Conservation (phyloP, 352 stramenopile species). For the Phytophthora sansomeana region DNA sequence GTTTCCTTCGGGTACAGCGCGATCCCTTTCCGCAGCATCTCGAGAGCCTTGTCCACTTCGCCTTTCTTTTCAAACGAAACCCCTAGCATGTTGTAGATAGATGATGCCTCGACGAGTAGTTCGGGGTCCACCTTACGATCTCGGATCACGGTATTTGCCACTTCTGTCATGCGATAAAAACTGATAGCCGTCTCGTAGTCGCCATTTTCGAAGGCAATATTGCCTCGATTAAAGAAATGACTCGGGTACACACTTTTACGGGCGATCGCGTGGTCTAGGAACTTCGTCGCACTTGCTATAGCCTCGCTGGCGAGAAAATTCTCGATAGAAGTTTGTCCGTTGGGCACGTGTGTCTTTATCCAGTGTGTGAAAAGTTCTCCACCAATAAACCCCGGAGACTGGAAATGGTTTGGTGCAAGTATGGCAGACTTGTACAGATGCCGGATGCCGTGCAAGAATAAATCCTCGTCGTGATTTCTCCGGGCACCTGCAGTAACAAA, state of each 20-base stretch:
- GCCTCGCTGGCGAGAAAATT: slow-evolving; percentile 44
- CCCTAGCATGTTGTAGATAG: slow-evolving; percentile 65
- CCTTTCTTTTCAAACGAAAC: slow-evolving; percentile 36
- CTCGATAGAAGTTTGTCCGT: slow-evolving; percentile 4
- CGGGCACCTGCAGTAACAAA: slow-evolving; percentile 28
- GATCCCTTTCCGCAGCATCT: slow-evolving; percentile 46
- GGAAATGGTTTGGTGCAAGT: slow-evolving; percentile 28
- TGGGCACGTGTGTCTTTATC: slow-evolving; percentile 21
- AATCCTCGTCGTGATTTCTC: slow-evolving; percentile 15
- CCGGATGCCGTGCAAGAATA: slow-evolving; percentile 50
- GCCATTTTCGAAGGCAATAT: slow-evolving; percentile 41
- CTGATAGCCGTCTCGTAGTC: slow-evolving; percentile 50
- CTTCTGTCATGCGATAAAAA: slow-evolving; percentile 40
- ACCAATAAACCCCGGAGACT: slow-evolving; percentile 49
- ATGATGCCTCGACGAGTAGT: slow-evolving; percentile 36
- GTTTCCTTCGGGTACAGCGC: slow-evolving; percentile 44
- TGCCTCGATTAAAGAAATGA: slow-evolving; percentile 51
- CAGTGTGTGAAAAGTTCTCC: slow-evolving; percentile 46
- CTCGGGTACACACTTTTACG: slow-evolving; percentile 39
- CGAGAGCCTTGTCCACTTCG: slow-evolving; percentile 37
- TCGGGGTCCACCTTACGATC: slow-evolving; percentile 50
- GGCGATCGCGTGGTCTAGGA: slow-evolving; percentile 48
- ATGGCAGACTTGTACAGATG: slow-evolving; percentile 60
- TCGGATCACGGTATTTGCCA: slow-evolving; percentile 43
- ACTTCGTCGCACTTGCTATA: slow-evolving; percentile 26